These are phyloP conservation scores for Tuber umbilicatum DNA, from an alignment of 495 filamentous ascomycete species.

Conservation along the genomic window DNA sequence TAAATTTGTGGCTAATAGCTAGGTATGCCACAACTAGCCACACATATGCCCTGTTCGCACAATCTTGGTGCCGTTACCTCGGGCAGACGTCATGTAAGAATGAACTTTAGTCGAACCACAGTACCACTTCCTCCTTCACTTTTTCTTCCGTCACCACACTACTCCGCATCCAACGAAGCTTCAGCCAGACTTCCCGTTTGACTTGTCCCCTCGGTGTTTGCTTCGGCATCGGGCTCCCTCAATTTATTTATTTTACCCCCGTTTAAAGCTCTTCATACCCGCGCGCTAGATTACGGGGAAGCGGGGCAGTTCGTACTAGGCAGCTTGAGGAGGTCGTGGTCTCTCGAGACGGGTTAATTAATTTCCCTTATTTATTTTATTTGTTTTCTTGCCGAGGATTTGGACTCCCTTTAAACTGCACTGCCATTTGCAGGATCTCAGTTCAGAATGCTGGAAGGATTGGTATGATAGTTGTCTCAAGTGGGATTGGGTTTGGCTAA, in stretches of 20 bases:
- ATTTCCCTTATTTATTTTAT: neutral
- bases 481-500: neutral
- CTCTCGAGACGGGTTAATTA: neutral
- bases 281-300: neutral
- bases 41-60: neutral
- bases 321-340: neutral
- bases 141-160: neutral
- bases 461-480: constrained; percentile 44
- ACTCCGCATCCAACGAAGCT: neutral
- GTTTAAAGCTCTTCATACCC: neutral
- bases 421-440: constrained; percentile 16
- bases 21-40: neutral
- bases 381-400: neutral
- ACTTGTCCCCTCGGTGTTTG: neutral
- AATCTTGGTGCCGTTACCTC: neutral
- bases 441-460: constrained; percentile 56
- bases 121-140: neutral
- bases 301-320: neutral
- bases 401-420: constrained; percentile 6
- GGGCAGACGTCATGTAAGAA: neutral
- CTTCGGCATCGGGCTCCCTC: neutral
- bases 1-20: neutral
- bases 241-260: neutral
- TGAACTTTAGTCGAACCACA: neutral
- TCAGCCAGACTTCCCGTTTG: neutral